These are phyloP conservation scores for Anastatica hierochuntica DNA, from an alignment of 345 rosid genomes.

Conservation along the genomic window DNA sequence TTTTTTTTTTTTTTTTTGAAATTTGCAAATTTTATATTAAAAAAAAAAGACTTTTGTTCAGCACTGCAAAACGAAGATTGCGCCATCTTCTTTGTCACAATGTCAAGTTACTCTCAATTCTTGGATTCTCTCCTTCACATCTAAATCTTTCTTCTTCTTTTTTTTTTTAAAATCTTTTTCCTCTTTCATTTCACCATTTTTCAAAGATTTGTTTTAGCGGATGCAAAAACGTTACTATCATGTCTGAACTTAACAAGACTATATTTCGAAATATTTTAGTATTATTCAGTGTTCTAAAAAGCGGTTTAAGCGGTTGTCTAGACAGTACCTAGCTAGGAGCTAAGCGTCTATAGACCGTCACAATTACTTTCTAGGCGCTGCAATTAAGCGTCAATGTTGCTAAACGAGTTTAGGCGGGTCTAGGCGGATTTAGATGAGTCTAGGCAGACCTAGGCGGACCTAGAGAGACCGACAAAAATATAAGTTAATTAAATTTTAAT, in stretches of 20 bases:
- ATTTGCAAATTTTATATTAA: slow-evolving; percentile 3
- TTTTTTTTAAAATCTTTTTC: neutral
- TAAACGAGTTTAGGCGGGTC: too few species aligned
- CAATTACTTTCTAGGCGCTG: too few species aligned
- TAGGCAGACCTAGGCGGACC: too few species aligned
- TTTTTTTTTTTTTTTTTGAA: neutral
- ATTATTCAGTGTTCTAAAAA: neutral
- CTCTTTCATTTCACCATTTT: neutral
- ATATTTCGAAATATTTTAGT: neutral
- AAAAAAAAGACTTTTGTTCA: neutral
- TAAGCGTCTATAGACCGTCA: too few species aligned
- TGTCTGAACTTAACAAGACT: neutral
- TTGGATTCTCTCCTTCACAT: slow-evolving; percentile 21
- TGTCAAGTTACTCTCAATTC: slow-evolving; percentile 24
- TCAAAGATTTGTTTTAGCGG: too few species aligned
- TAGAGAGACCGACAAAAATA: too few species aligned
- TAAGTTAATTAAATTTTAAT: too few species aligned
- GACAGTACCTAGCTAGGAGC: too few species aligned
- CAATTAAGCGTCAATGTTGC: too few species aligned
- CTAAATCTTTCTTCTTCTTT: slow-evolving; percentile 3
- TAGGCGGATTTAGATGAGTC: too few species aligned
- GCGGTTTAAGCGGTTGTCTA: too few species aligned
- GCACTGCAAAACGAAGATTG: slow-evolving; percentile 28
- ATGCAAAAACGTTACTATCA: slow-evolving; percentile 6
- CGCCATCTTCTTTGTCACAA: slow-evolving; percentile 27